Evolutionary conservation across 805 yeast genomes (phyloP).

Genomic region (Candida manassasensis): DNA sequence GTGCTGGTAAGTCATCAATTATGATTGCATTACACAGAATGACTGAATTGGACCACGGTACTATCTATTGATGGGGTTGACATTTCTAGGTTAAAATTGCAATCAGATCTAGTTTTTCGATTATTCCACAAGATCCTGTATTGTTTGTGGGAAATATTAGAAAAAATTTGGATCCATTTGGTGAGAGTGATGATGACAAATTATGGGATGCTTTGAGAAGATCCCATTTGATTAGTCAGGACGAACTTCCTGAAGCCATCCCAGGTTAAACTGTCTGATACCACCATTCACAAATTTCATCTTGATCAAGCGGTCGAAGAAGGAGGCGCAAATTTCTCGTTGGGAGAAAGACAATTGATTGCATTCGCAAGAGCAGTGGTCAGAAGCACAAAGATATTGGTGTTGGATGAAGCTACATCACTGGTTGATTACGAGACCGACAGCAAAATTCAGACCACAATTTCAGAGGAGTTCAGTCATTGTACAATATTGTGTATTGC

Average conservation of each 20-base stretch:
- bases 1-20: constrained; percentile 70
- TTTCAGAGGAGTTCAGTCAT: constrained; percentile 25
- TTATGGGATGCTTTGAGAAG: constrained; percentile 53
- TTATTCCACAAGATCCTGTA: constrained; percentile 67
- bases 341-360: constrained; percentile 37
- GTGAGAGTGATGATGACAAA: constrained; percentile 40
- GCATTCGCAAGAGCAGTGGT: constrained; percentile 37
- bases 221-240: constrained; percentile 43
- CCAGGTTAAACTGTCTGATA: background rate
- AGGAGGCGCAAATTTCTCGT: constrained; percentile 32
- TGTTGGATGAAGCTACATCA: constrained; percentile 38
- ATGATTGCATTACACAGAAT: constrained; percentile 58
- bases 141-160: constrained; percentile 53
- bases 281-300: constrained; percentile 26
- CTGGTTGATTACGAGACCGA: constrained; percentile 38
- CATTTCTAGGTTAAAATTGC: constrained; percentile 45
- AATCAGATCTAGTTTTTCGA: constrained; percentile 47
- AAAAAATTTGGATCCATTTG: constrained; percentile 57
- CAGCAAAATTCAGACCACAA: constrained; percentile 30
- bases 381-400: constrained; percentile 31
- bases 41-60: constrained; percentile 44
- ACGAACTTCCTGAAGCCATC: constrained; percentile 17
- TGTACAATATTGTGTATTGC: constrained; percentile 37
- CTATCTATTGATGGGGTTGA: constrained; percentile 56
- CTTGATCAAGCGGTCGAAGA: constrained; percentile 33